These are phyloP conservation scores for Solanum megistacrolobum DNA, from an alignment of 257 asterid genomes.

Conservation along the genomic window DNA sequence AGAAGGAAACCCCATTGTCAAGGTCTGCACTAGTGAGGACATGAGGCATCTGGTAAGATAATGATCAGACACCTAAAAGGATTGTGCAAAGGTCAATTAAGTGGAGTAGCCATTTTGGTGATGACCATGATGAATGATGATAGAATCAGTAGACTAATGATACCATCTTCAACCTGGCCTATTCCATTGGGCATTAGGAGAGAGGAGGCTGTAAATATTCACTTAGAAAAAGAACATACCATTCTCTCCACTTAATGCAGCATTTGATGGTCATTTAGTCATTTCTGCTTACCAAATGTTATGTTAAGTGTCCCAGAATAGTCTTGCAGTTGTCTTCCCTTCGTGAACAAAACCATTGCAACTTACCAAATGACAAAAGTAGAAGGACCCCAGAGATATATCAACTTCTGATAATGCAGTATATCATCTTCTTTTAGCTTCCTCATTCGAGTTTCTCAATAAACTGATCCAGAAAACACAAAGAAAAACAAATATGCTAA, in stretches of 20 bases:
- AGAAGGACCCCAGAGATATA: not conserved
- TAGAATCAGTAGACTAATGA: too few species aligned
- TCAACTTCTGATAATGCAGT: not conserved
- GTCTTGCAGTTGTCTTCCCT: not conserved
- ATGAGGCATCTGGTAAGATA: too few species aligned
- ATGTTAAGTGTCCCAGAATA: not conserved
- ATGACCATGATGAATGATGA: too few species aligned
- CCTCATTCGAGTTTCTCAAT: not conserved
- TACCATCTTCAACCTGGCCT: too few species aligned
- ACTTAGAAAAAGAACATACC: not conserved
- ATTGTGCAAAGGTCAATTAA: too few species aligned
- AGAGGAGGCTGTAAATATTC: too few species aligned
- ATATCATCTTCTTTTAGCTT: not conserved
- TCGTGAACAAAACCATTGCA: not conserved
- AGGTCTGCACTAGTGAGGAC: too few species aligned
- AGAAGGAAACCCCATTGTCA: too few species aligned
- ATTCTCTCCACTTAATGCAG: not conserved
- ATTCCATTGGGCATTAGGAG: too few species aligned
- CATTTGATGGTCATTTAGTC: not conserved
- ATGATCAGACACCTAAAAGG: too few species aligned
- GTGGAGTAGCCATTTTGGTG: too few species aligned
- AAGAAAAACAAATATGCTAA: not conserved
- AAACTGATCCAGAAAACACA: not conserved
- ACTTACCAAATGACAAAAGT: not conserved
- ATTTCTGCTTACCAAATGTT: not conserved